phyloP scores from a whole-genome alignment of 2,329 filamentous ascomycete species.

The Nemania bipapillata region DNA sequence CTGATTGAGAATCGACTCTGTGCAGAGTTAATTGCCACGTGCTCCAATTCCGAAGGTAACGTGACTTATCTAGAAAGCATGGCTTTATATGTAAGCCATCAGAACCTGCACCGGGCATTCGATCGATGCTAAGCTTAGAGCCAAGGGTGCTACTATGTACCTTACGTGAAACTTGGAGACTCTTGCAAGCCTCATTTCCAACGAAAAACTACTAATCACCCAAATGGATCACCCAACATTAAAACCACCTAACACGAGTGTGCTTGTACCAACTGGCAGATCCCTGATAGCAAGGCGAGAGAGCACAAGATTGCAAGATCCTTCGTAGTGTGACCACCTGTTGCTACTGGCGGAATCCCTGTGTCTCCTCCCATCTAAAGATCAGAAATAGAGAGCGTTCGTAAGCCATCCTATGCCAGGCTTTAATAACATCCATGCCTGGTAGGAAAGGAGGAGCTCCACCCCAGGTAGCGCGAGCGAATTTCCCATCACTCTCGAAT shows the following conservation, averaged over 20 bases:
- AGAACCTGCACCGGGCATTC: not conserved
- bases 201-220: not conserved
- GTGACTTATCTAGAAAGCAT: not conserved
- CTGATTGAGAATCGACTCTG: not conserved
- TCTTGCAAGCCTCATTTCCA: not conserved
- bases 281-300: not conserved
- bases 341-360: not conserved
- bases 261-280: not conserved
- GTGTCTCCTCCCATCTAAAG: not conserved
- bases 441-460: constrained; percentile 20
- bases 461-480: constrained; percentile 9
- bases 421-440: not conserved
- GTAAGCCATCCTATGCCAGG: constrained; percentile 24
- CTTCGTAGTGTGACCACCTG: not conserved
- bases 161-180: not conserved
- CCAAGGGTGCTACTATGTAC: not conserved
- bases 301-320: constrained; percentile 3
- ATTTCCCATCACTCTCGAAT: not conserved
- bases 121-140: not conserved
- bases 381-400: constrained; percentile 11
- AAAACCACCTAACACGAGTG: not conserved
- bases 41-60: not conserved
- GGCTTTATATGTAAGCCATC: not conserved
- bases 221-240: not conserved
- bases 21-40: not conserved